Evolutionary conservation across 2,329 filamentous ascomycete species (phyloP).

Genomic region (Beauveria pseudobassiana): DNA sequence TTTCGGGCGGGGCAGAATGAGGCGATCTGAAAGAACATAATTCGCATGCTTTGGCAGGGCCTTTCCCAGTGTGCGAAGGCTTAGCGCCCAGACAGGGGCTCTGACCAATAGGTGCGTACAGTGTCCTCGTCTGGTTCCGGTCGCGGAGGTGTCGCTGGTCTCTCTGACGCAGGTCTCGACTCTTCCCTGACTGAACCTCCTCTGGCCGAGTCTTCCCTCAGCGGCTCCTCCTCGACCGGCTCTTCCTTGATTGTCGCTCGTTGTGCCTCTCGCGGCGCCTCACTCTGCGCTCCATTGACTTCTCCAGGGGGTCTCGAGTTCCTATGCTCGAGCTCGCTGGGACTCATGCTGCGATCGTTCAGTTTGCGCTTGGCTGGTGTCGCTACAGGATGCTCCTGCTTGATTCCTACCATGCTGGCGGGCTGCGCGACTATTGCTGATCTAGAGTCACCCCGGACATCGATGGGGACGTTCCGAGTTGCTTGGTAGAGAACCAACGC

Average conservation of each 20-base stretch:
- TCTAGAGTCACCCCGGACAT: conserved; percentile 22
- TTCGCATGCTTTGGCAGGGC: conserved; percentile 35
- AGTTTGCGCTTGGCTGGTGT: conserved; percentile 35
- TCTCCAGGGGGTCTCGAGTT: conserved; percentile 42
- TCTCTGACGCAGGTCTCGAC: conserved; percentile 21
- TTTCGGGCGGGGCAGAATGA: conserved; percentile 26
- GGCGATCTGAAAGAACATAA: conserved; percentile 36
- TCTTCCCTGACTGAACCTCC: not conserved
- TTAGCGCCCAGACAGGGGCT: conserved; percentile 44
- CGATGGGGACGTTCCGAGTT: conserved; percentile 26
- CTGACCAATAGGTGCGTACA: conserved; percentile 29
- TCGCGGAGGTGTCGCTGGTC: not conserved
- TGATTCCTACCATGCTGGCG: conserved; percentile 20
- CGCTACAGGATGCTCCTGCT: conserved; percentile 20
- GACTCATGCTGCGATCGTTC: conserved; percentile 34
- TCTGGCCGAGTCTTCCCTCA: not conserved
- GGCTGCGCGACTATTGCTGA: conserved; percentile 17
- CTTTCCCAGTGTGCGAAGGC: conserved; percentile 26
- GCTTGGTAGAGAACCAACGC: conserved; percentile 45
- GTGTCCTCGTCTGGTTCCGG: not conserved
- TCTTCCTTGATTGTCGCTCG: not conserved
- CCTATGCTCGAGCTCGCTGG: conserved; percentile 43
- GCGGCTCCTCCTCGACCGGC: not conserved
- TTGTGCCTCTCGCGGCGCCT: not conserved
- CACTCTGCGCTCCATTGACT: conserved; percentile 31